phyloP scores from a whole-genome alignment of 2,329 filamentous ascomycete species.

The Xylariales sp. region DNA sequence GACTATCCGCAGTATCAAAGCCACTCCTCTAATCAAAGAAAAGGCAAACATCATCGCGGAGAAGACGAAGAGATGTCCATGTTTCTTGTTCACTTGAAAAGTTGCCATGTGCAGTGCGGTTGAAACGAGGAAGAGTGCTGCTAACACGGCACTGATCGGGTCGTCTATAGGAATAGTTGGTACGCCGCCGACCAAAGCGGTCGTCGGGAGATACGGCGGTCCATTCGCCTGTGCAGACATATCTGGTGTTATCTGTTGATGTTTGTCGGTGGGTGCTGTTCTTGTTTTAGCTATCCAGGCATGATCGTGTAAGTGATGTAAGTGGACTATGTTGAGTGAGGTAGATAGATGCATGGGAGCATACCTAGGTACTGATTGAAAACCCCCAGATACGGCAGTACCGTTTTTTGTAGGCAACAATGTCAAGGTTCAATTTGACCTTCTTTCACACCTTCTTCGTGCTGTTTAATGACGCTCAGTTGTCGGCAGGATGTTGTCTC shows the following conservation, averaged over 20 bases:
- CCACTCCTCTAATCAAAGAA: constrained; percentile 28
- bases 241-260: not conserved
- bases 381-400: too few relatives aligned
- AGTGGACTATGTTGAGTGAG: too few relatives aligned
- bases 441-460: too few relatives aligned
- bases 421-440: too few relatives aligned
- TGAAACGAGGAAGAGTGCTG: constrained; percentile 51
- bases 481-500: too few relatives aligned
- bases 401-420: too few relatives aligned
- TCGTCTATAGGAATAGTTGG: constrained; percentile 57
- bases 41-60: constrained; percentile 33
- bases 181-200: constrained; percentile 50
- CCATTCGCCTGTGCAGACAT: not conserved
- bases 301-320: too few relatives aligned
- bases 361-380: too few relatives aligned
- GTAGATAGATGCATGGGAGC: too few relatives aligned
- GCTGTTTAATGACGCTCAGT: too few relatives aligned
- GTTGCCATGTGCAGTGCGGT: constrained; percentile 55
- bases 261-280: not conserved
- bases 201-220: constrained; percentile 36
- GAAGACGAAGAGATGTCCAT: constrained; percentile 33
- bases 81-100: constrained; percentile 33
- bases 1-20: constrained; percentile 30
- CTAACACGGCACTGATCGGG: constrained; percentile 59
- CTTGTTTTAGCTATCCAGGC: too few relatives aligned